Conservation (phyloP, 2,329 filamentous ascomycete genomes). For the Pseudocercospora cruenta region DNA sequence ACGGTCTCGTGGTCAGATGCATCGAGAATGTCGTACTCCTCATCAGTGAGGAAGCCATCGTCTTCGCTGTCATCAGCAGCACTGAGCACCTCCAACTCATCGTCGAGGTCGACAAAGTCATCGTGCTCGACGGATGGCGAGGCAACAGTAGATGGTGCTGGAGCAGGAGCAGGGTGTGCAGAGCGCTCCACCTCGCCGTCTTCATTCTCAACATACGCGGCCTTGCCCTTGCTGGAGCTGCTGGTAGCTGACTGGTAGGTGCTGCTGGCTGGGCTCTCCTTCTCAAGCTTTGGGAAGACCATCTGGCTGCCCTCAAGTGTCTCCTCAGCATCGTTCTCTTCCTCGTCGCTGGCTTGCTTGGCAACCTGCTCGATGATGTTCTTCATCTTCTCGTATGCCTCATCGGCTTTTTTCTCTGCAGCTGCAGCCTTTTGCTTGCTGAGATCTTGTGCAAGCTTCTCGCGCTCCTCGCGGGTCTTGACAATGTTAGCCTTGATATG, state of each 20-base stretch:
- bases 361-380: conserved; percentile 38
- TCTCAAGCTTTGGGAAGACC: conserved; percentile 96
- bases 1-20: conserved; percentile 81
- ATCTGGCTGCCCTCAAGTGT: conserved; percentile 64
- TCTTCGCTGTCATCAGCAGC: conserved; percentile 65
- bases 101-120: conserved; percentile 55
- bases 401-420: conserved; percentile 34
- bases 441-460: conserved; percentile 27
- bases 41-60: conserved; percentile 87
- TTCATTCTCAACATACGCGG: conserved; percentile 60
- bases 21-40: conserved; percentile 97
- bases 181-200: conserved; percentile 58
- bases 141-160: conserved; percentile 23
- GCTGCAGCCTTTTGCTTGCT: conserved; percentile 36
- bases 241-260: conserved; percentile 65
- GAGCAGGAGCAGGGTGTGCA: conserved; percentile 27
- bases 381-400: conserved; percentile 34
- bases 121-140: conserved; percentile 41
- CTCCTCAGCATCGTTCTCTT: conserved; percentile 37
- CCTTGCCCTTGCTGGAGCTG: conserved; percentile 47
- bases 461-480: conserved; percentile 38
- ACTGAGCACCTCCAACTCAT: conserved; percentile 52
- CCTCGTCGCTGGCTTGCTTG: conserved; percentile 40
- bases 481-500: conserved; percentile 39
- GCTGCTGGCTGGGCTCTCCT: conserved; percentile 84